These are phyloP conservation scores for Phalaenopsis hybrid DNA, from an alignment of 116 monocot species.

Conservation along the genomic window DNA sequence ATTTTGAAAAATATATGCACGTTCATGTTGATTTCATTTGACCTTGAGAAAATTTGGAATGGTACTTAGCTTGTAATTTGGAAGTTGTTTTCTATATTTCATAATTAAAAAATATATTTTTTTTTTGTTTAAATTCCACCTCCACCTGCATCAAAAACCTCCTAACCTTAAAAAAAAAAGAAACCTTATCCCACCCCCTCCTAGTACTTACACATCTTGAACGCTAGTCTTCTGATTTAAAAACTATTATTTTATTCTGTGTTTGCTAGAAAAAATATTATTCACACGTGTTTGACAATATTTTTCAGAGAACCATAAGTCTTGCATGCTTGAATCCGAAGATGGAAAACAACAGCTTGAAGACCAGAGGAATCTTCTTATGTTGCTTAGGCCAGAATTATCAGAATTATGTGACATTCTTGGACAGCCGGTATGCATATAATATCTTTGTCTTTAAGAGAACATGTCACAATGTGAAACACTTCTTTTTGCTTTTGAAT, in stretches of 20 bases:
- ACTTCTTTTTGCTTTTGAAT: not conserved
- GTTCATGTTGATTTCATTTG: no score
- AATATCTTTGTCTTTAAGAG: not conserved
- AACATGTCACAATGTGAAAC: not conserved
- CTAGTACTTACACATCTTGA: not conserved
- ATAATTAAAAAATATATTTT: no score
- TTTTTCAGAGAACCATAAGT: conserved; percentile 10
- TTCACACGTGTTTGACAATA: conserved; percentile 1
- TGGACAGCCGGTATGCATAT: conserved; percentile 53
- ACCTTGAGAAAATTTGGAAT: no score
- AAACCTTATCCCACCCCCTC: not conserved
- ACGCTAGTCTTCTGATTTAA: not conserved
- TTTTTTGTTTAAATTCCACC: no score
- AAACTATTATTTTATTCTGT: not conserved
- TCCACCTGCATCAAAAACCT: not conserved
- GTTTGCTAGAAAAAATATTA: not conserved
- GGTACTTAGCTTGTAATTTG: no score
- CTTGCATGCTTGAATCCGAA: conserved; percentile 24
- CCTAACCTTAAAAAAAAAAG: not conserved
- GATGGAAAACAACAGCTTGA: conserved; percentile 16
- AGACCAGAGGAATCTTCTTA: conserved; percentile 43
- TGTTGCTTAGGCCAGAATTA: conserved; percentile 53
- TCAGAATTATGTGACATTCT: conserved; percentile 52
- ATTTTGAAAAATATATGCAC: no score
- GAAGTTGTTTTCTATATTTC: no score